These are phyloP conservation scores for Claviceps cyperi DNA, from an alignment of 2,329 filamentous ascomycete species.

Conservation along the genomic window DNA sequence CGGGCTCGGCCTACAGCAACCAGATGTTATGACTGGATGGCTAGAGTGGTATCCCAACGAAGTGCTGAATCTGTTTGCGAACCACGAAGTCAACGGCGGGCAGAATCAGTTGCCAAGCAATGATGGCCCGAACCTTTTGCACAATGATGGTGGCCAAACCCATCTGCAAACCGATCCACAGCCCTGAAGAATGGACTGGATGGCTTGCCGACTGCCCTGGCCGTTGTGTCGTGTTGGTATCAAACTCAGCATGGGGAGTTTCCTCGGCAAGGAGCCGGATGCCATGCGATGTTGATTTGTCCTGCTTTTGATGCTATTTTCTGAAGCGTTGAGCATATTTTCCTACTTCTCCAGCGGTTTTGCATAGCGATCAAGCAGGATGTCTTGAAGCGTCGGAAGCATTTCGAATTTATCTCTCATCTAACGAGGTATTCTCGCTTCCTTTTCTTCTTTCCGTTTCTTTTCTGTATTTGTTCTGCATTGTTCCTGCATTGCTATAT, in stretches of 20 bases:
- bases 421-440: neutral
- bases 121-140: neutral
- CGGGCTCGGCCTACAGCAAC: constrained; percentile 38
- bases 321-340: no score
- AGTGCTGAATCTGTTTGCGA: constrained; percentile 42
- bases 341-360: neutral
- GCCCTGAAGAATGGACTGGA: neutral
- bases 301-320: no score
- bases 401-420: no score
- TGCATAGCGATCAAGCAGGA: neutral
- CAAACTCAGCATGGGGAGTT: no score
- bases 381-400: neutral
- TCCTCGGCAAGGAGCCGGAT: no score
- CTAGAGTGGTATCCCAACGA: constrained; percentile 59
- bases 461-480: neutral
- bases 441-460: neutral
- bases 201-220: neutral
- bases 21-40: constrained; percentile 57
- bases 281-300: no score
- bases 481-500: no score
- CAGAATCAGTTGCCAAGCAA: neutral
- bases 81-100: constrained; percentile 16
- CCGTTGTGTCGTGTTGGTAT: neutral
- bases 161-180: neutral
- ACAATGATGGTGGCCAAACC: neutral